Evolutionary conservation across 1,139 yeast genomes (phyloP).

Genomic region (Pichia sp.): DNA sequence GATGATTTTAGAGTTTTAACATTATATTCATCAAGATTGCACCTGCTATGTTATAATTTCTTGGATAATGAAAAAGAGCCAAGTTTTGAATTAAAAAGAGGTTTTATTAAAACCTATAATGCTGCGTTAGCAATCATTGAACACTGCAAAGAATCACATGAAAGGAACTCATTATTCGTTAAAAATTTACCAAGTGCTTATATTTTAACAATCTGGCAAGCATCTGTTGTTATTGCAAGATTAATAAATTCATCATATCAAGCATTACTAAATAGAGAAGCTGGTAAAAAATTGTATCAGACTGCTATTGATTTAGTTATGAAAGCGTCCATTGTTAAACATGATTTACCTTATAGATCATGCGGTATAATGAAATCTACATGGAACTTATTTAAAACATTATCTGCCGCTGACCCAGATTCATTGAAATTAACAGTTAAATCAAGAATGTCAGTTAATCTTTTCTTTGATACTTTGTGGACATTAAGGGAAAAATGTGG

Average conservation of each 20-base stretch:
- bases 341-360: conserved; percentile 88
- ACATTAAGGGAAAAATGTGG: conserved; percentile 82
- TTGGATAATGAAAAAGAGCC: conserved; percentile 56
- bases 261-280: conserved; percentile 56
- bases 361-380: conserved; percentile 91
- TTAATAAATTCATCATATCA: conserved; percentile 70
- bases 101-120: conserved; percentile 70
- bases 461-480: conserved; percentile 86
- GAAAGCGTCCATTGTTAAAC: conserved; percentile 78
- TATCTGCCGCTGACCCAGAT: conserved; percentile 37
- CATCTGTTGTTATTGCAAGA: conserved; percentile 77
- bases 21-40: conserved; percentile 68
- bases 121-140: conserved; percentile 66
- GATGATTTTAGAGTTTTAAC: conserved; percentile 69
- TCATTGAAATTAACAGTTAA: conserved; percentile 49
- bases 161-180: conserved; percentile 55
- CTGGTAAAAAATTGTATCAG: conserved; percentile 68
- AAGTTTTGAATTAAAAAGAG: conserved; percentile 61
- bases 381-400: conserved; percentile 76
- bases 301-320: conserved; percentile 65
- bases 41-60: conserved; percentile 73
- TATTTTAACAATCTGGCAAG: conserved; percentile 82
- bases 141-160: conserved; percentile 60
- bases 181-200: conserved; percentile 80
- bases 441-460: conserved; percentile 86